phyloP scores from a whole-genome alignment of 768 basidiomycete species.

The Boletus reticuloceps region DNA sequence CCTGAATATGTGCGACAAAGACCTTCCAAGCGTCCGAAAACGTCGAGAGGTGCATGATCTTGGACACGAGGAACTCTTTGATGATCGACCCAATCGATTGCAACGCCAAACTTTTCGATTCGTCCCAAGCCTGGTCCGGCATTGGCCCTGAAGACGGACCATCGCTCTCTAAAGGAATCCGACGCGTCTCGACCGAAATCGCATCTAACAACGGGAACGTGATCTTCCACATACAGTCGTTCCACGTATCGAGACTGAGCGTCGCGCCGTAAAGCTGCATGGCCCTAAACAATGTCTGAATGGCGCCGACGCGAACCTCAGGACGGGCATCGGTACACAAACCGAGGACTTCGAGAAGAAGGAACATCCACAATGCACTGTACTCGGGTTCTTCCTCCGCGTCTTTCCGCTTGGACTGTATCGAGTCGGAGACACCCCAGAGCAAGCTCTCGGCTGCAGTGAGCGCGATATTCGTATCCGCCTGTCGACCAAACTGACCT shows the following conservation, averaged over 20 bases:
- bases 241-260: constrained; percentile 81
- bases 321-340: constrained; percentile 79
- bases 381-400: constrained; percentile 64
- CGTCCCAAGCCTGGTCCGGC: constrained; percentile 67
- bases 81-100: constrained; percentile 84
- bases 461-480: constrained; percentile 93
- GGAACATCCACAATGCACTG: constrained; percentile 90
- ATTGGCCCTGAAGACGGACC: constrained; percentile 14
- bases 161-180: constrained; percentile 16
- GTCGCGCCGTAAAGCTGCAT: constrained; percentile 92
- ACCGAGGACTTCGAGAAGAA: constrained; percentile 78
- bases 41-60: constrained; percentile 68
- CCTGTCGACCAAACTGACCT: constrained; percentile 87
- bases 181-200: constrained; percentile 56
- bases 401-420: constrained; percentile 78
- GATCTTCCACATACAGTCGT: constrained; percentile 87
- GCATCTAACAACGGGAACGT: constrained; percentile 83
- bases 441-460: constrained; percentile 91
- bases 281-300: constrained; percentile 92
- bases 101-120: constrained; percentile 83
- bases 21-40: constrained; percentile 73
- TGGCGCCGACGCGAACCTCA: constrained; percentile 91
- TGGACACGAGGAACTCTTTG: constrained; percentile 70
- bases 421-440: constrained; percentile 95
- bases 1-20: constrained; percentile 71